These are phyloP conservation scores for Potentilla sterilis DNA, from an alignment of 306 rosid species.

Conservation along the genomic window DNA sequence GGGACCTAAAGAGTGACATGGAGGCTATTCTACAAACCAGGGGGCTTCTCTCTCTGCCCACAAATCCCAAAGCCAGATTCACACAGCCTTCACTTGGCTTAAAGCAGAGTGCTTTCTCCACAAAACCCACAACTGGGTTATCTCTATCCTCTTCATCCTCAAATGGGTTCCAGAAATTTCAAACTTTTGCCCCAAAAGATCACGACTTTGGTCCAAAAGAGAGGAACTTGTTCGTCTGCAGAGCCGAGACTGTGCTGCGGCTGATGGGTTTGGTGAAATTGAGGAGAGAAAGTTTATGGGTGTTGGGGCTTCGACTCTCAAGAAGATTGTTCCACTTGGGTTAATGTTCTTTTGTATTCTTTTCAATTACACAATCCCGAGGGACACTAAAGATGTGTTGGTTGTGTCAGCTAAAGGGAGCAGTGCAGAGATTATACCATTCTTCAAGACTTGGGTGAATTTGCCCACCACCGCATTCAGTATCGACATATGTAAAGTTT, in stretches of 20 bases:
- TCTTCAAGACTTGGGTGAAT: constrained; percentile 91
- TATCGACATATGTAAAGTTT: too few relatives aligned
- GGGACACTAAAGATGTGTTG: constrained; percentile 88
- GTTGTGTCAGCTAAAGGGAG: constrained; percentile 93
- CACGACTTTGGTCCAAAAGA: constrained; percentile 32
- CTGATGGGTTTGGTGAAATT: constrained; percentile 50
- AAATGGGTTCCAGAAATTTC: constrained; percentile 46
- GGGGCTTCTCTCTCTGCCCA: constrained; percentile 75
- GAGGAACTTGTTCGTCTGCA: constrained; percentile 57
- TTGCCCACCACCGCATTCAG: too few relatives aligned
- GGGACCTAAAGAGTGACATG: constrained; percentile 53
- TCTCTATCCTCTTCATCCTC: constrained; percentile 36
- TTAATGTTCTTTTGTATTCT: constrained; percentile 93
- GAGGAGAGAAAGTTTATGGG: constrained; percentile 72
- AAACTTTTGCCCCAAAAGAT: constrained; percentile 32
- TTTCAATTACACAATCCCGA: constrained; percentile 84
- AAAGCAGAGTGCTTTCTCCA: constrained; percentile 49
- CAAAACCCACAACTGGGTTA: constrained; percentile 44
- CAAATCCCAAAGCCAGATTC: constrained; percentile 53
- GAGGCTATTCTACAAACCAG: constrained; percentile 65
- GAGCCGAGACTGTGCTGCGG: constrained; percentile 63
- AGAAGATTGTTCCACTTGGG: constrained; percentile 87
- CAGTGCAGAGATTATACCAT: constrained; percentile 94
- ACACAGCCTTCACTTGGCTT: constrained; percentile 50
- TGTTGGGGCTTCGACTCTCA: constrained; percentile 53